Percentiles rank a stretch among this genome's conserved stretches.
Evolutionary conservation across 768 basidiomycete species (phyloP).

Genomic region (Mycena olivaceomarginata): DNA sequence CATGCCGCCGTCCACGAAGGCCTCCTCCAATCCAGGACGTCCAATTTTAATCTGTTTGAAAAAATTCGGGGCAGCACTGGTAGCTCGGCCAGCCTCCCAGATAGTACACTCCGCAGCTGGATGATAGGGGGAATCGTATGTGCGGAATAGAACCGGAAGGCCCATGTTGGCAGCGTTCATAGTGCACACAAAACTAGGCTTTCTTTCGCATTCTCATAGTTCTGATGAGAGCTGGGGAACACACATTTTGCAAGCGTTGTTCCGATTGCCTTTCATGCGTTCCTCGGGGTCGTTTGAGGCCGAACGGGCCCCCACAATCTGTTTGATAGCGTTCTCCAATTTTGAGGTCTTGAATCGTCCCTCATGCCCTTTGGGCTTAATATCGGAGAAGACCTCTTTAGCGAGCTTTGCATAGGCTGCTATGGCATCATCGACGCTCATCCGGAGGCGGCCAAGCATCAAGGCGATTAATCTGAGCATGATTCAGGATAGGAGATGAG

Average conservation of each 20-base stretch:
- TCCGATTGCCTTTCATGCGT: not conserved
- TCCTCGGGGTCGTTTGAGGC: not conserved
- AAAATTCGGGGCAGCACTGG: not conserved
- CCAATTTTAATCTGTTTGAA: not conserved
- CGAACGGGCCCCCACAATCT: too few relatives aligned
- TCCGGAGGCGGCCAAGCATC: conserved; percentile 7
- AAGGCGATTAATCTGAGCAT: not conserved
- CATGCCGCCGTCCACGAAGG: not conserved
- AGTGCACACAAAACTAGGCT: conserved; percentile 12
- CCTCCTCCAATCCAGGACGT: not conserved
- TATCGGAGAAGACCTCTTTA: not conserved
- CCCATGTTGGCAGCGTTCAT: not conserved
- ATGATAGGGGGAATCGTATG: not conserved
- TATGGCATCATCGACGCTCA: not conserved
- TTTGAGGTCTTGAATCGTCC: too few relatives aligned
- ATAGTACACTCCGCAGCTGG: not conserved
- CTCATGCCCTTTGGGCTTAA: not conserved
- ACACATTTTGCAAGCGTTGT: not conserved
- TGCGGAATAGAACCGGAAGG: not conserved
- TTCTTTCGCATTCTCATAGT: too few relatives aligned
- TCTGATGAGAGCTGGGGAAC: not conserved
- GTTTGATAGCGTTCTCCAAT: too few relatives aligned
- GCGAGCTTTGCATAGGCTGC: not conserved
- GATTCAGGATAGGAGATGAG: too few relatives aligned
- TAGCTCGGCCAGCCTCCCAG: conserved; percentile 7